Base-by-base conservation (phyloP, 2,329 filamentous ascomycete genomes). In the Trichophyton equinum region DNA sequence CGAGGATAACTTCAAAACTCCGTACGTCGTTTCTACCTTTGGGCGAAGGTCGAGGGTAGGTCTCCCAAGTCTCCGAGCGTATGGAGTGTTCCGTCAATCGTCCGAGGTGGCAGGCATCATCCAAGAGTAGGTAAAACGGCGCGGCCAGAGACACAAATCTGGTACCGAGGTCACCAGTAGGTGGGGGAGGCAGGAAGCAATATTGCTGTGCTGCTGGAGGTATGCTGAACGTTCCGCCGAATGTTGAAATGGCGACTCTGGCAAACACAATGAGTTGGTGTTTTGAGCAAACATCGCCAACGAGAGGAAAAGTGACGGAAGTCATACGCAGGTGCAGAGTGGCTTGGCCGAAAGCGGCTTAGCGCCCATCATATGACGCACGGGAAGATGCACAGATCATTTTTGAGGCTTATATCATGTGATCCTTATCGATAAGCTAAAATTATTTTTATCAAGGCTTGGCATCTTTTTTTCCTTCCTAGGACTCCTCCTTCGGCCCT, bases 331-430 rank as follows among this genome's bases (percentile, higher is more conserved):
- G 27, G 51, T 30, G 40, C 33, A 57, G 40, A 8, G 57, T 59
- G 36, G 40, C 27, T 36, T 44, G 4, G 22, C 57, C 57, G n/a
- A 59, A 59, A 59, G 30, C 6, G 44, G 57, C 25, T 59, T 47
- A 49, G 57, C 53, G 44, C 27, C 38, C 42, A 58, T 62, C 61
- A 62, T 57, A 62, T 62, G 61, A 62, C 61, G 61, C 58, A 60
- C 49, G 46, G 51, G 18, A 25, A 59, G 63, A 65, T 70, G 73
- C 72, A 73, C 66, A 71, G 73, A 68, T 72, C 72, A 74, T 69
- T 70, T 67, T 69, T 72, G 69, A 71, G 40, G 27, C 36, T 72
- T 65, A 42, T 44, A 25, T 64, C 66, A 63, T 59, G 61, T 64
- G 61, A 42, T n/a, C 15, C 22, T 57, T 57, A 42, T 57, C 33